phyloP scores from a whole-genome alignment of 352 stramenopile species.

The Pythium coloratum region DNA sequence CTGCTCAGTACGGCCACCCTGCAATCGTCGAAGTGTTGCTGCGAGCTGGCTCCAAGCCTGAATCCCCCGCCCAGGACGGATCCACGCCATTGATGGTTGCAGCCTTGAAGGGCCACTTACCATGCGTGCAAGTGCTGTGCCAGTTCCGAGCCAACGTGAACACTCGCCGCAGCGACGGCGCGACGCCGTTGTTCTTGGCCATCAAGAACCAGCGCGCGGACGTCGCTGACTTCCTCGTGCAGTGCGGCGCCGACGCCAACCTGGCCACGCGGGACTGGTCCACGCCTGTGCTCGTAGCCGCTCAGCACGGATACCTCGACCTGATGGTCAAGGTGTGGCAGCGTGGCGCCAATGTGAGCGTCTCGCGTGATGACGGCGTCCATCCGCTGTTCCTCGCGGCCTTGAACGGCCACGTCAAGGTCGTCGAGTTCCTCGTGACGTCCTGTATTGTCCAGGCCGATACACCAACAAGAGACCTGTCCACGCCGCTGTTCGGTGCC shows the following conservation, averaged over 20 bases:
- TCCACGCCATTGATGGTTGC: slow-evolving; percentile 15
- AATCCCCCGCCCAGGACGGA: slow-evolving; percentile 7
- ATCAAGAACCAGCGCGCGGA: slow-evolving; percentile 80
- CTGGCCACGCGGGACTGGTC: slow-evolving; percentile 10
- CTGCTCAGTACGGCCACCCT: slow-evolving; percentile 11
- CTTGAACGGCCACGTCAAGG: slow-evolving; percentile 20
- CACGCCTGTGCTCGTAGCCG: slow-evolving; percentile 15
- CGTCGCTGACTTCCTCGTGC: slow-evolving; percentile 56
- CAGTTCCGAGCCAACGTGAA: slow-evolving; percentile 15
- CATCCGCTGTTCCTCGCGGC: slow-evolving; percentile 16
- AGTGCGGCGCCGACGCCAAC: slow-evolving; percentile 5
- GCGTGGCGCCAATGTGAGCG: slow-evolving; percentile 12
- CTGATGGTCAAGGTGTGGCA: slow-evolving; percentile 14
- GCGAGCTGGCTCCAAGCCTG: slow-evolving; percentile 2
- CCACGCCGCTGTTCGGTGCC: slow-evolving; percentile 14
- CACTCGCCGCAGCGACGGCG: slow-evolving; percentile 46
- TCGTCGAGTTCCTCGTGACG: slow-evolving; percentile 18
- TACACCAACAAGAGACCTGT: slow-evolving; percentile 6
- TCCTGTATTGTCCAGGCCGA: slow-evolving; percentile 12
- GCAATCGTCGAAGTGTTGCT: slow-evolving; percentile 34
- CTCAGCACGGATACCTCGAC: slow-evolving; percentile 19
- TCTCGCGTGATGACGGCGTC: slow-evolving; percentile 14
- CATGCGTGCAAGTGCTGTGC: slow-evolving; percentile 6
- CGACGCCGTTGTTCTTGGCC: slow-evolving; percentile 86
- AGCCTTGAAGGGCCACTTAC: slow-evolving; percentile 10